Base-by-base conservation (phyloP, 306 rosid species). In the Cicer chorassanicum region DNA sequence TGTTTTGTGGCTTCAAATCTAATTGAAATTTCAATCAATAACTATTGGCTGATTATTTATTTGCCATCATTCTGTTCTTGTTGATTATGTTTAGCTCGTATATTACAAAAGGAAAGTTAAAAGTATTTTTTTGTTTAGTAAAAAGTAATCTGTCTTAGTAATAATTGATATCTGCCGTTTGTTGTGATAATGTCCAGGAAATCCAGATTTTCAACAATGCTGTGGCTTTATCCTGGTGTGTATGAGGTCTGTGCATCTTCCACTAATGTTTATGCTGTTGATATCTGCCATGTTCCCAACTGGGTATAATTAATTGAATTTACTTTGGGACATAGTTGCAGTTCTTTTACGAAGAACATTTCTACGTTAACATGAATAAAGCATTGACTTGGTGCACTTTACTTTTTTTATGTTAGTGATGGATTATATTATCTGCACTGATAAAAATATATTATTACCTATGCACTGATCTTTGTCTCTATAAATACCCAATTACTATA, bases 201-300 rank as follows among this genome's bases (percentile, higher is more conserved):
- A 73, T 66, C 86, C 82, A 90, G 81, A 81, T 53, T 60, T 78
- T 87, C 93, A 61, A 84, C 90, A 1, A 72, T 70, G 73, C 75
- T 94, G 74, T 91, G 95, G 98, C 97, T 94, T 78, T 94, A 94
- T 87, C 97, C 98, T 71, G 98, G 98, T 68, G 84, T 74, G 18
- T 94, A 91, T 55, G 99, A 94, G 99, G 97, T 94, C 53, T 38
- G 92, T 71, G 70, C 65, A 83, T 79, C 81, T 76, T 75, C 84
- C 55, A 9, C 66, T 43, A 24, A 39, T 44, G 54, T 8, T 65
- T 63, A 38, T 53, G 62, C 56, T 57, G 21, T 70, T 53, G 64
- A 67, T 38, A 38, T 70, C 68, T 24, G 16, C 69, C 34, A 1
- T 42, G 34, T 66, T 55, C 51, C 24, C 15, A 56, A 46, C 57